Evolutionary conservation across 164 flowering plant species (phyloP).

Genomic region (Aristolochia californica): DNA sequence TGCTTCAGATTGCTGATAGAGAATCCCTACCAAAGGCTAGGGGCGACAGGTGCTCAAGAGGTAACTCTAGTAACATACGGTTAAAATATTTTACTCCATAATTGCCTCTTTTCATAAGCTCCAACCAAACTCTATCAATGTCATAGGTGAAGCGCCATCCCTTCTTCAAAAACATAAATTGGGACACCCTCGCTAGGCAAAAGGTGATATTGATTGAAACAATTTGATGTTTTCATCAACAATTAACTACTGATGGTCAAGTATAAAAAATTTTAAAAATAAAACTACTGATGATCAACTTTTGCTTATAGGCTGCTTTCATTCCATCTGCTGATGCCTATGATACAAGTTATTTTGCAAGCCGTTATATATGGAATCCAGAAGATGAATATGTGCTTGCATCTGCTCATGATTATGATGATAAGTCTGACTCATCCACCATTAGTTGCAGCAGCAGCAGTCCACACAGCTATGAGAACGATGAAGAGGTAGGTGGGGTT

Average conservation of each 20-base stretch:
- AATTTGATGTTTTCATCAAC: not conserved
- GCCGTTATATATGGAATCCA: slow-evolving; percentile 87
- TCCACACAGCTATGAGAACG: slow-evolving; percentile 51
- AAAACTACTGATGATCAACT: not conserved
- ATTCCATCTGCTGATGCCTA: slow-evolving; percentile 72
- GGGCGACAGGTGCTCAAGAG: slow-evolving; percentile 91
- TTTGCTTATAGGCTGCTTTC: slow-evolving; percentile 67
- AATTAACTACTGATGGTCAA: not conserved
- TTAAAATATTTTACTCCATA: not conserved
- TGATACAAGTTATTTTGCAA: slow-evolving; percentile 94
- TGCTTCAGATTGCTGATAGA: slow-evolving; percentile 62
- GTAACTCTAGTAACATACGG: slow-evolving; percentile 22
- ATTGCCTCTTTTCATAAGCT: no score
- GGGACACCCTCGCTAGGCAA: slow-evolving; percentile 95
- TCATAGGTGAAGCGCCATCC: slow-evolving; percentile 74
- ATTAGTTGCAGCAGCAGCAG: slow-evolving; percentile 53
- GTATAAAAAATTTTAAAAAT: not conserved
- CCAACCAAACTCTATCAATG: not conserved
- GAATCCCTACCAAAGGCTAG: slow-evolving; percentile 89
- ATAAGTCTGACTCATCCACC: slow-evolving; percentile 54
- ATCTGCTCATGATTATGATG: slow-evolving; percentile 58
- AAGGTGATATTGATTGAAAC: slow-evolving; percentile 40
- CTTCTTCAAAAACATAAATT: slow-evolving; percentile 78
- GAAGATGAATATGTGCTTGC: slow-evolving; percentile 51
- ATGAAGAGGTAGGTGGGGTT: slow-evolving; percentile 56